Base-by-base conservation (phyloP, 106 monocot genomes). In the Vanilla planifolia region DNA sequence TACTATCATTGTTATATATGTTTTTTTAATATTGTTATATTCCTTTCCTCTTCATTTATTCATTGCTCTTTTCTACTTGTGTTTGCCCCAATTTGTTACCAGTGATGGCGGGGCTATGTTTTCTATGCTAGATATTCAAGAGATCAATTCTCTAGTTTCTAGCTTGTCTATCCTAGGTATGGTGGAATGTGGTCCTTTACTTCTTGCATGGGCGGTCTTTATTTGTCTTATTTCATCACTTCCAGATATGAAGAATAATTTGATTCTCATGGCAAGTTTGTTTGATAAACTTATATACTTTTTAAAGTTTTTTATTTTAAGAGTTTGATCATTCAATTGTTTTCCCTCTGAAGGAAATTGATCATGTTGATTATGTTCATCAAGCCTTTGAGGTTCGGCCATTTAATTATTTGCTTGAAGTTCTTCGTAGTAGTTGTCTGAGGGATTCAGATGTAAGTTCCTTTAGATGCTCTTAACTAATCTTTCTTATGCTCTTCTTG, bases 181-280 rank as follows among this genome's bases (percentile, higher is more conserved):
- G 24, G 42, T 51, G 43, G 96, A 91, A 79, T 65, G 77, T 51
- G 91, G 81, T 4, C 91, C 87, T 71, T 64, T 98, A 45, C 43
- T 85, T 79, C 91, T 98, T 70, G 80, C 79, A 14, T 98, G 96
- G 96, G 96, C 87, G 23, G 79, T 91, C 33, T 91, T 84, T 41
- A 62, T 91, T 60, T 77, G 81, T 57, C 62, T 98, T 37, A 48
- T 91, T 42, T 75, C 70, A 34, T 91, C 87, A 30, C 84, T 98
- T 62, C 87, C 83, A 14, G 88, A 73, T 10, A 62, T 60, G 50
- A 63, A 70, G 45, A 72, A 79, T 32, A 23, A 60, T 27, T 37
- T n/a, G 56, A 42, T 62, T 13, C 39, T 91, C 44, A 51, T 44
- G 74, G 87, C 85, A 77, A 30, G 21, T 43, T 3, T 24, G 3